Percentiles rank a stretch among this genome's conserved stretches.
Evolutionary conservation across 2,329 filamentous ascomycete species (phyloP).

Genomic region (Fusarium tricinctum): DNA sequence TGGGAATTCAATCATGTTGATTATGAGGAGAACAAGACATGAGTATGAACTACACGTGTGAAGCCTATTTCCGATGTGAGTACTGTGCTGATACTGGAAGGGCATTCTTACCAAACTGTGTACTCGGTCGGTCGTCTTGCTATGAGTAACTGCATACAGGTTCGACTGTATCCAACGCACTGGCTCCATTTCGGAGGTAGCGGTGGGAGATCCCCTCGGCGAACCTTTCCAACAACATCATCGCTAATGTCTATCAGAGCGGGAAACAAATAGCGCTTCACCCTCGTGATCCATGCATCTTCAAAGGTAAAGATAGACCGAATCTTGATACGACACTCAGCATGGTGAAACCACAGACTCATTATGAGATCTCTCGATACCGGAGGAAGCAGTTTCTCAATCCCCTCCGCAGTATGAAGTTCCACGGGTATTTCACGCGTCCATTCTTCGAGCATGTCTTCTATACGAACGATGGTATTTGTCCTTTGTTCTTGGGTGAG

Average conservation of each 20-base stretch:
- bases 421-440: constrained; percentile 21
- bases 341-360: constrained; percentile 36
- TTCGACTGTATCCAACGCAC: constrained; percentile 30
- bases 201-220: constrained; percentile 26
- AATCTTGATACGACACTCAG: constrained; percentile 36
- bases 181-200: constrained; percentile 36
- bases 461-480: neutral
- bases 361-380: constrained; percentile 11
- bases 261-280: constrained; percentile 30
- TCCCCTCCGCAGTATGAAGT: constrained; percentile 3
- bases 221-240: constrained; percentile 22
- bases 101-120: constrained; percentile 24
- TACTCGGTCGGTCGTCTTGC: constrained; percentile 30
- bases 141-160: constrained; percentile 29
- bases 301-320: constrained; percentile 42
- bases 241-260: constrained; percentile 37
- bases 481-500: constrained; percentile 19
- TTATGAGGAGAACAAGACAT: constrained; percentile 32
- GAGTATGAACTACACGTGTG: constrained; percentile 35
- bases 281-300: constrained; percentile 31
- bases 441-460: constrained; percentile 34
- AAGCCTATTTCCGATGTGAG: constrained; percentile 24
- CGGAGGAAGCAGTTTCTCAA: constrained; percentile 7
- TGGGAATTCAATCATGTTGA: constrained; percentile 45
- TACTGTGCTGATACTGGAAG: rapidly evolving